These are phyloP conservation scores for Thelonectria rubi DNA, from an alignment of 2,329 filamentous ascomycete genomes.

Conservation along the genomic window DNA sequence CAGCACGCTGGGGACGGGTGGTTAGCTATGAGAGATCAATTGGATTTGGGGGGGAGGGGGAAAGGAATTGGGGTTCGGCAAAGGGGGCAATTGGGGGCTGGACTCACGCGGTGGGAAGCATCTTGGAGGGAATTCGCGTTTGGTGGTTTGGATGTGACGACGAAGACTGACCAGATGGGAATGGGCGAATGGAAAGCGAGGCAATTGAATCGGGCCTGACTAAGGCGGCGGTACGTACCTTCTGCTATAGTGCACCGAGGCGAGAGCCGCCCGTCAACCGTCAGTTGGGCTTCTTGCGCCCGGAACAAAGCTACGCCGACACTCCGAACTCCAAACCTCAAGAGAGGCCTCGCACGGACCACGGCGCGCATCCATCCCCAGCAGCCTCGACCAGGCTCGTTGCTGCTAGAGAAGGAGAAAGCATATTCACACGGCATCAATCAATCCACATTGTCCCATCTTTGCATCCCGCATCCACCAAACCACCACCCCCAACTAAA, in stretches of 20 bases:
- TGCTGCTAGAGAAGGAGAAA: no score
- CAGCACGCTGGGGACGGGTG: constrained; percentile 51
- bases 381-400: constrained; percentile 9
- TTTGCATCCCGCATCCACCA: constrained; percentile 9
- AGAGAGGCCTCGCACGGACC: constrained; percentile 36
- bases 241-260: no score
- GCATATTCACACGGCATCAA: no score
- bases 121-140: constrained; percentile 42
- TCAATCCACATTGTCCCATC: constrained; percentile 18
- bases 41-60: not conserved
- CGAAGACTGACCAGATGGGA: constrained; percentile 20
- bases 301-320: constrained; percentile 40
- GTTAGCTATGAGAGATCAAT: constrained; percentile 21
- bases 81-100: constrained; percentile 4
- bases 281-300: not conserved
- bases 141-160: constrained; percentile 41
- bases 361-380: constrained; percentile 18
- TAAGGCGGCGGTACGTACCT: constrained; percentile 26
- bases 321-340: constrained; percentile 23
- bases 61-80: not conserved
- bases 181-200: constrained; percentile 44
- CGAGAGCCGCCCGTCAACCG: no score
- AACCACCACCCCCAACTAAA: not conserved
- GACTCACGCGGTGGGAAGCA: constrained; percentile 53
- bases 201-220: constrained; percentile 43